Percentiles rank a stretch among this genome's conserved stretches.
Conservation (phyloP, 345 rosid genomes). For the Brassica juncea region DNA sequence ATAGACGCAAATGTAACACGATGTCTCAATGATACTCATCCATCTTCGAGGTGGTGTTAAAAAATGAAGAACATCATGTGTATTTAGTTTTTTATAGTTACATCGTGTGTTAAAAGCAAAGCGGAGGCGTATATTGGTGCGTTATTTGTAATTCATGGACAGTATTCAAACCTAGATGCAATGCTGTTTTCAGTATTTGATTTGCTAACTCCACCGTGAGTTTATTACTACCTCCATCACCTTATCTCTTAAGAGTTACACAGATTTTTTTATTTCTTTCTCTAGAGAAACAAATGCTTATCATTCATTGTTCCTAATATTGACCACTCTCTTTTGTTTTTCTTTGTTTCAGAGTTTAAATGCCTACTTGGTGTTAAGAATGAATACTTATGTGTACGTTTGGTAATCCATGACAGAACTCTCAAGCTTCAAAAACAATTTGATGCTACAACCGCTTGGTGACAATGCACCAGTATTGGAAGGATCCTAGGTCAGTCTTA, state of each 20-base stretch:
- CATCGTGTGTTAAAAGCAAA: too few relatives aligned
- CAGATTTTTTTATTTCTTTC: too few relatives aligned
- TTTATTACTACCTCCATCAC: too few relatives aligned
- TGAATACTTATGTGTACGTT: conserved; percentile 55
- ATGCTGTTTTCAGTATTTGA: background rate
- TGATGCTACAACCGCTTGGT: conserved; percentile 87
- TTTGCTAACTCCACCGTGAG: background rate
- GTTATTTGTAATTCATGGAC: background rate
- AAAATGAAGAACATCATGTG: too few relatives aligned
- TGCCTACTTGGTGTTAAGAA: conserved; percentile 56
- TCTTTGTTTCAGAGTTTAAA: conserved; percentile 66
- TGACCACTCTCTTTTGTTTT: too few relatives aligned
- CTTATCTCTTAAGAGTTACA: too few relatives aligned
- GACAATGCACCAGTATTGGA: conserved; percentile 69
- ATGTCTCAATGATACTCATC: too few relatives aligned
- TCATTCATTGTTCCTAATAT: background rate
- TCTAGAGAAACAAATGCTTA: background rate
- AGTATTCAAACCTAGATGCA: background rate
- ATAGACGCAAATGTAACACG: too few relatives aligned
- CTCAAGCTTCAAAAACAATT: conserved; percentile 37
- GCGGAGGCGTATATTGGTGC: too few relatives aligned
- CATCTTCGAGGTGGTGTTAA: too few relatives aligned
- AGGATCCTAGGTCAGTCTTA: conserved; percentile 72
- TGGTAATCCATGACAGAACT: conserved; percentile 59
- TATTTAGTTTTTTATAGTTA: too few relatives aligned